Percentiles rank a stretch among this genome's conserved stretches.
Evolutionary conservation across 2,329 filamentous ascomycete genomes (phyloP).

Genomic region (Domatiomyces globalis): DNA sequence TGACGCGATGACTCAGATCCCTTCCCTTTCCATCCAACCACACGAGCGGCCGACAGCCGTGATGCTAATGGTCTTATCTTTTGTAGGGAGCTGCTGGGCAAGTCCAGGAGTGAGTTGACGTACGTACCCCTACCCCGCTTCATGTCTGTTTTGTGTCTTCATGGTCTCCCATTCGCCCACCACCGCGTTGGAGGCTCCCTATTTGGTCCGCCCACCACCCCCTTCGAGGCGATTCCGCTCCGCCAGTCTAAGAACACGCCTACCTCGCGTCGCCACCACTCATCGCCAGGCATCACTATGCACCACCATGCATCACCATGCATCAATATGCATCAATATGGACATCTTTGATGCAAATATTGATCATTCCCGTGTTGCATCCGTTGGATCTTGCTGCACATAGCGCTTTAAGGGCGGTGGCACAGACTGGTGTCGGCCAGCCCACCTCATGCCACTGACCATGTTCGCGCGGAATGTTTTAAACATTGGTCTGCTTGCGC

Average conservation of each 20-base stretch:
- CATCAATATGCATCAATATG: not conserved
- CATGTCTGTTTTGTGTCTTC: slow-evolving; percentile 1
- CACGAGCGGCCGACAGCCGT: slow-evolving; percentile 2
- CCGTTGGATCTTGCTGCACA: too few relatives aligned
- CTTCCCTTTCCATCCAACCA: slow-evolving; percentile 2
- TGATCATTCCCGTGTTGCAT: too few relatives aligned
- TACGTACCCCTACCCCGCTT: slow-evolving; percentile 35
- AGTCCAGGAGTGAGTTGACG: slow-evolving; percentile 84
- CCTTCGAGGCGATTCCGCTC: slow-evolving; percentile 15
- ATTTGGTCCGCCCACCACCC: slow-evolving; percentile 10
- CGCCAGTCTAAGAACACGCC: slow-evolving; percentile 7
- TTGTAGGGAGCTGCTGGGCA: slow-evolving; percentile 68
- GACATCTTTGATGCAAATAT: not conserved
- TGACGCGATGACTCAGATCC: slow-evolving; percentile 15
- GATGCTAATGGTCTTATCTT: slow-evolving; percentile 7
- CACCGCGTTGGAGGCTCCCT: slow-evolving; percentile 6
- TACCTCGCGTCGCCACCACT: slow-evolving; percentile 4
- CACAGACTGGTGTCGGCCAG: not conserved
- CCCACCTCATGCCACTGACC: not conserved
- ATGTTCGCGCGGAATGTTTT: not conserved
- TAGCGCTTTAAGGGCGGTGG: too few relatives aligned
- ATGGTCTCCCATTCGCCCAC: slow-evolving; percentile 8
- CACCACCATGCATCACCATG: not conserved
- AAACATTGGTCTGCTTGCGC: not conserved
- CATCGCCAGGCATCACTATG: not conserved